Conservation (phyloP, 805 yeast species). For the Spathaspora sp. region DNA sequence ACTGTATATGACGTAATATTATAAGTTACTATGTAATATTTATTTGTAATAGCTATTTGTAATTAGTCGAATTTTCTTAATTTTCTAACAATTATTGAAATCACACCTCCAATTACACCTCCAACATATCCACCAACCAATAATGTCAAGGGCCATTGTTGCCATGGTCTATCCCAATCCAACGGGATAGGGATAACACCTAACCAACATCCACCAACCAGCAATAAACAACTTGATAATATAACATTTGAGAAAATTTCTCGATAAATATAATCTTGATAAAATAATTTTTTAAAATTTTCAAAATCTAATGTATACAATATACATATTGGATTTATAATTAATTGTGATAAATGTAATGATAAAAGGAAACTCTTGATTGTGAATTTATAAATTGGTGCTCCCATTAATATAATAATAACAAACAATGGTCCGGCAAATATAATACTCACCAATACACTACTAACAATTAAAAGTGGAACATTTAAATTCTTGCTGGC, state of each 20-base stretch:
- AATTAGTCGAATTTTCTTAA: not conserved
- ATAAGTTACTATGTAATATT: not conserved
- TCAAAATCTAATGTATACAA: slow-evolving; percentile 49
- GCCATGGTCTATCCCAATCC: slow-evolving; percentile 99
- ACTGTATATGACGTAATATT: not conserved
- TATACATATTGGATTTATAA: slow-evolving; percentile 62
- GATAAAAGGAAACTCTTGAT: slow-evolving; percentile 59
- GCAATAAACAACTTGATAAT: slow-evolving; percentile 22
- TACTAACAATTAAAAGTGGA: slow-evolving; percentile 21
- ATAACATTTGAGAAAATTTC: slow-evolving; percentile 22
- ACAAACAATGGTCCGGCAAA: slow-evolving; percentile 38
- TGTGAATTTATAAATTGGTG: slow-evolving; percentile 59
- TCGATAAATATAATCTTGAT: slow-evolving; percentile 16
- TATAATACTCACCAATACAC: slow-evolving; percentile 27
- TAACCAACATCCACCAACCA: slow-evolving; percentile 73
- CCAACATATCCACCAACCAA: slow-evolving; percentile 77
- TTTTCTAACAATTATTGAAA: slow-evolving; percentile 6
- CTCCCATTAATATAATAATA: slow-evolving; percentile 66
- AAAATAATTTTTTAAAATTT: slow-evolving; percentile 21
- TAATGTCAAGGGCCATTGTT: slow-evolving; percentile 89
- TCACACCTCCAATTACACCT: slow-evolving; percentile 54
- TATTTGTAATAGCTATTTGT: too few relatives aligned
- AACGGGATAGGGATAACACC: slow-evolving; percentile 93
- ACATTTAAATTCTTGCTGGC: slow-evolving; percentile 12
- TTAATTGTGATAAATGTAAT: slow-evolving; percentile 55